These are phyloP conservation scores for Boletus fagicola DNA, from an alignment of 768 basidiomycete species.

Conservation along the genomic window DNA sequence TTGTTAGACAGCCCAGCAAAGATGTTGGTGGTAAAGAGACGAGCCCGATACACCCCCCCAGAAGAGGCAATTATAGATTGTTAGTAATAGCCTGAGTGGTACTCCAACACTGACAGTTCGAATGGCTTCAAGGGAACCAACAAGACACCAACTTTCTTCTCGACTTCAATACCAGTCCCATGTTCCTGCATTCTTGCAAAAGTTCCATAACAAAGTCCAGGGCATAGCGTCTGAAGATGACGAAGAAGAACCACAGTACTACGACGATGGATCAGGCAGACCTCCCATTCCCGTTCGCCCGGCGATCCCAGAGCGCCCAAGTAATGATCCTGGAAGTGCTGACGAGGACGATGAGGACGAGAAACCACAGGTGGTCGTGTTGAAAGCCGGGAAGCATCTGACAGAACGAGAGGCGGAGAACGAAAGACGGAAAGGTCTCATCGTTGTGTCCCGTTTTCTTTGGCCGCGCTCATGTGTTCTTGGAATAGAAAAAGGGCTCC, in stretches of 20 bases:
- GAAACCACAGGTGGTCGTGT: slow-evolving; percentile 83
- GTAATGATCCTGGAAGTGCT: slow-evolving; percentile 67
- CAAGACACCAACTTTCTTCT: slow-evolving; percentile 68
- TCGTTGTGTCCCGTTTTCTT: slow-evolving; percentile 1
- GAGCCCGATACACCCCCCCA: neutral
- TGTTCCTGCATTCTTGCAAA: slow-evolving; percentile 64
- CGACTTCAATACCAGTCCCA: slow-evolving; percentile 60
- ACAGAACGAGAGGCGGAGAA: slow-evolving; percentile 76
- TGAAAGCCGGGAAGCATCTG: slow-evolving; percentile 87
- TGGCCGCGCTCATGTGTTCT: slow-evolving; percentile 3
- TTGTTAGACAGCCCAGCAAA: neutral
- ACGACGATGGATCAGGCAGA: slow-evolving; percentile 65
- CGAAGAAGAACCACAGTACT: slow-evolving; percentile 48
- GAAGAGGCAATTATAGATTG: slow-evolving; percentile 21
- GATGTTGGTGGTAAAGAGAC: neutral
- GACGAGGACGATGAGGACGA: slow-evolving; percentile 75
- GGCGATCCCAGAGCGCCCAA: slow-evolving; percentile 65
- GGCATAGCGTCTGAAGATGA: slow-evolving; percentile 52
- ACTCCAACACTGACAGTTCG: neutral
- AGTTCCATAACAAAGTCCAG: slow-evolving; percentile 60
- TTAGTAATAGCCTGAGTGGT: too few species aligned
- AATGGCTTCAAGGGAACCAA: slow-evolving; percentile 59
- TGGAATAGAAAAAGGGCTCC: slow-evolving; percentile 56
- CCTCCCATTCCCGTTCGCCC: slow-evolving; percentile 76
- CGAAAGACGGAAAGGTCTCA: slow-evolving; percentile 65